Conservation (phyloP, 371 early-diverging fungal species). For the Encephalitozoon hellem region DNA sequence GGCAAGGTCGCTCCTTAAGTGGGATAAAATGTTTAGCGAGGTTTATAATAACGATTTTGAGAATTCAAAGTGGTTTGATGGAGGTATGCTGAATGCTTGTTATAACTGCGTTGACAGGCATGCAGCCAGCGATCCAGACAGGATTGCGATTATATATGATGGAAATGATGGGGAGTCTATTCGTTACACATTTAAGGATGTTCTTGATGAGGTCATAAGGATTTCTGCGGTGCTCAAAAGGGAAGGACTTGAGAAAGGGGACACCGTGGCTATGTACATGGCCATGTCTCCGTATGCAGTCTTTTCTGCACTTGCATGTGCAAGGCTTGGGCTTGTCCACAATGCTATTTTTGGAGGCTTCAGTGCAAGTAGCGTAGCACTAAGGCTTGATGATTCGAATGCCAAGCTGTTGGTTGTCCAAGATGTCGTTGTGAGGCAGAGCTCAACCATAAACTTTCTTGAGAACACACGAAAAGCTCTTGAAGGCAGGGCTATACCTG, state of each 20-base stretch:
- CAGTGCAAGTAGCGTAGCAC: slow-evolving; percentile 73
- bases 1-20: slow-evolving; percentile 9
- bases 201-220: slow-evolving; percentile 69
- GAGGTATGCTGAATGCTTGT: slow-evolving; percentile 78
- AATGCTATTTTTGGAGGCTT: slow-evolving; percentile 88
- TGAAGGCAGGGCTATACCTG: slow-evolving; percentile 62
- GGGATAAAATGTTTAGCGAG: slow-evolving; percentile 31
- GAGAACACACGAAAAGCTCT: slow-evolving; percentile 71
- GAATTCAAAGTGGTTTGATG: slow-evolving; percentile 69
- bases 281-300: slow-evolving; percentile 87
- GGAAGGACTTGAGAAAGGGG: slow-evolving; percentile 71
- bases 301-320: slow-evolving; percentile 78
- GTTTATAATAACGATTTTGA: slow-evolving; percentile 22
- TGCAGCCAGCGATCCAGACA: slow-evolving; percentile 63
- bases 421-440: slow-evolving; percentile 76
- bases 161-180: slow-evolving; percentile 72
- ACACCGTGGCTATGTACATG: slow-evolving; percentile 83
- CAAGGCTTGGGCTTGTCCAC: slow-evolving; percentile 78
- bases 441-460: slow-evolving; percentile 74
- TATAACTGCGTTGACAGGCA: slow-evolving; percentile 93
- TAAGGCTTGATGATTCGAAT: slow-evolving; percentile 80
- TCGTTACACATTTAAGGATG: slow-evolving; percentile 71
- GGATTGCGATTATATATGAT: slow-evolving; percentile 77
- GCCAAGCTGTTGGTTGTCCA: slow-evolving; percentile 81
- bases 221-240: slow-evolving; percentile 70